Evolutionary conservation across 768 basidiomycete species (phyloP).

Genomic region (Lentinula sp.): DNA sequence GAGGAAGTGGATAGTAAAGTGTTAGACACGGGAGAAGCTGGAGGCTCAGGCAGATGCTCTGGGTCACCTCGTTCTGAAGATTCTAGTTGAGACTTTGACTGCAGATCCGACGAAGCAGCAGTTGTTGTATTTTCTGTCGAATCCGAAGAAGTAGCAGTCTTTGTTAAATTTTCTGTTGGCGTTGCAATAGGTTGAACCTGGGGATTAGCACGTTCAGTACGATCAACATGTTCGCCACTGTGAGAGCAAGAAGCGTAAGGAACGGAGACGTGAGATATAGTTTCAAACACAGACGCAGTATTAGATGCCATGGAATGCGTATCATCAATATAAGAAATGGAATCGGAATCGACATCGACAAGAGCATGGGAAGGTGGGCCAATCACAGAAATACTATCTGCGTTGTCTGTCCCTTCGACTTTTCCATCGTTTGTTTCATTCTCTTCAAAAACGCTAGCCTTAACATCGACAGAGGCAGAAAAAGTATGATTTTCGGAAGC

Average conservation of each 20-base stretch:
- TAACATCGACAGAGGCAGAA: background rate
- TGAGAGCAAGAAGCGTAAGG: slow-evolving; percentile 32
- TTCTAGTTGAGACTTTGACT: background rate
- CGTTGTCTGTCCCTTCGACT: slow-evolving; percentile 15
- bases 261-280: slow-evolving; percentile 35
- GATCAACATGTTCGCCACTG: slow-evolving; percentile 42
- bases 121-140: slow-evolving; percentile 4
- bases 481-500: background rate
- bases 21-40: slow-evolving; percentile 50
- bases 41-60: slow-evolving; percentile 55
- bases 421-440: slow-evolving; percentile 16
- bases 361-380: slow-evolving; percentile 23
- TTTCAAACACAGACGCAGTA: slow-evolving; percentile 46
- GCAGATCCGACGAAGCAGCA: background rate
- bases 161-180: slow-evolving; percentile 2
- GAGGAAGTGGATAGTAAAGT: slow-evolving; percentile 36
- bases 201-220: slow-evolving; percentile 37
- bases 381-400: slow-evolving; percentile 14
- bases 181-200: slow-evolving; percentile 26
- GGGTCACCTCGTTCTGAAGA: slow-evolving; percentile 17
- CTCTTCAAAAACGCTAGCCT: slow-evolving; percentile 11
- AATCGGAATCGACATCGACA: slow-evolving; percentile 21
- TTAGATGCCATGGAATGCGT: slow-evolving; percentile 20
- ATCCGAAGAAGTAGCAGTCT: background rate
- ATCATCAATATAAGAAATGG: slow-evolving; percentile 25